Base-by-base conservation (phyloP, 2,329 filamentous ascomycete genomes). In the Rosellinia necatrix region DNA sequence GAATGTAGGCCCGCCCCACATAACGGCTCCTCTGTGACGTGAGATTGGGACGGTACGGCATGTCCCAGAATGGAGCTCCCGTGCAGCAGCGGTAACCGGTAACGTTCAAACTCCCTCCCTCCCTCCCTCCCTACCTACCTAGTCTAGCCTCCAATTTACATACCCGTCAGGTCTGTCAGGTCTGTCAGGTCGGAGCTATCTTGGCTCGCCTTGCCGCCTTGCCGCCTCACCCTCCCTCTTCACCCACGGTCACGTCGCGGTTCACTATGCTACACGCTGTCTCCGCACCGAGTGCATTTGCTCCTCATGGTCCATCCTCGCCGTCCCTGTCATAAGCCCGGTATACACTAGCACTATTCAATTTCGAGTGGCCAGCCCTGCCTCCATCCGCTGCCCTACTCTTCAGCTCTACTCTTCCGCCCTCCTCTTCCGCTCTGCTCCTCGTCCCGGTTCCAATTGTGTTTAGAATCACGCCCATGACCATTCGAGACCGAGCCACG, bases 401-500 rank as follows among this genome's bases (percentile, higher is more conserved):
- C 32, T 22, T 35, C 30, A 49, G 43, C 15, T 40, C 12, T 22
- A 30, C n/a, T 15, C 12, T 40, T 27, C 13, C n/a, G 42, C 32
- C 7, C 4, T 22, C 35, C 12, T 8, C 17, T 21, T 22, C 7
- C n/a, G 13, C 19, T 38, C 13, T 37, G 8, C 4, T n/a, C 19
- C 15, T 17, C 15, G 17, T 22, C 27, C 22, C 13, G 19, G n/a
- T 38, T 22, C 22, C 52, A 21, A 50, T 49, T 42, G 37, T 34
- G 10, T 48, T n/a, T 19, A 40, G 19, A 55, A 51, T 24, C 12
- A 59, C 50, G 62, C 62, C 63, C 64, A 69, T 68, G 66, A 59
- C 61, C 60, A 46, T 60, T 62, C 49, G 57, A 55, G 48, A 58
- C 48, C 56, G 43, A 25, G 53, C 56, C 24, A 51, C 58, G 58